Evolutionary conservation across 805 yeast species (phyloP).

Genomic region (Pichia paraexigua): DNA sequence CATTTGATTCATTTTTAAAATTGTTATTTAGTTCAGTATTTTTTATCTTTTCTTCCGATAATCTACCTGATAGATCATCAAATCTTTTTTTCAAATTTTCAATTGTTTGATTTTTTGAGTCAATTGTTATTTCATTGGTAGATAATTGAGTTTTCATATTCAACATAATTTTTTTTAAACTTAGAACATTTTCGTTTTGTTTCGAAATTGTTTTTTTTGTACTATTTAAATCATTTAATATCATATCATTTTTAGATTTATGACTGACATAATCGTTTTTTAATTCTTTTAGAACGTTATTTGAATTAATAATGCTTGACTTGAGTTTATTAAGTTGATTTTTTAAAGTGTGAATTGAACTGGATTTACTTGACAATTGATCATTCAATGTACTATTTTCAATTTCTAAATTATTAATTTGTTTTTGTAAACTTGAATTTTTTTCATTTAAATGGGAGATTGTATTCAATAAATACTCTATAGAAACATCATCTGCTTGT

Average conservation of each 20-base stretch:
- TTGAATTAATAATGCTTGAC: constrained; percentile 1
- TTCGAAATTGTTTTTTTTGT: constrained; percentile 6
- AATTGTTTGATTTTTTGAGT: constrained; percentile 19
- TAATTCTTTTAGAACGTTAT: constrained; percentile 4
- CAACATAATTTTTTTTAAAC: constrained; percentile 10
- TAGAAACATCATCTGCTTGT: constrained; percentile 8
- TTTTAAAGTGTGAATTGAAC: constrained; percentile 9
- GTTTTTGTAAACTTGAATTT: constrained; percentile 8
- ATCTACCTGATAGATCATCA: constrained; percentile 37
- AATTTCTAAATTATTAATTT: constrained; percentile 4
- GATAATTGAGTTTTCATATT: constrained; percentile 13
- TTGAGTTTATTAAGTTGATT: constrained; percentile 4
- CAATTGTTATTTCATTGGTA: constrained; percentile 5
- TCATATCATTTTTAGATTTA: background rate
- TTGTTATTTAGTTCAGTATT: constrained; percentile 23
- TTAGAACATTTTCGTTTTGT: constrained; percentile 8
- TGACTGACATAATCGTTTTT: constrained; percentile 4
- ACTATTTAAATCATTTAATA: constrained; percentile 8
- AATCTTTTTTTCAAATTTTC: constrained; percentile 28
- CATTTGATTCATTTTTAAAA: constrained; percentile 10
- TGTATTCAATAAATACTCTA: constrained; percentile 17
- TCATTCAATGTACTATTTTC: constrained; percentile 6
- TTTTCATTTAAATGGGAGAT: constrained; percentile 11
- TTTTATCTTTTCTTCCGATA: constrained; percentile 40
- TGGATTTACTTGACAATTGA: constrained; percentile 4